phyloP scores from a whole-genome alignment of 805 yeast species.

The Metschnikowia kunwiensis region DNA sequence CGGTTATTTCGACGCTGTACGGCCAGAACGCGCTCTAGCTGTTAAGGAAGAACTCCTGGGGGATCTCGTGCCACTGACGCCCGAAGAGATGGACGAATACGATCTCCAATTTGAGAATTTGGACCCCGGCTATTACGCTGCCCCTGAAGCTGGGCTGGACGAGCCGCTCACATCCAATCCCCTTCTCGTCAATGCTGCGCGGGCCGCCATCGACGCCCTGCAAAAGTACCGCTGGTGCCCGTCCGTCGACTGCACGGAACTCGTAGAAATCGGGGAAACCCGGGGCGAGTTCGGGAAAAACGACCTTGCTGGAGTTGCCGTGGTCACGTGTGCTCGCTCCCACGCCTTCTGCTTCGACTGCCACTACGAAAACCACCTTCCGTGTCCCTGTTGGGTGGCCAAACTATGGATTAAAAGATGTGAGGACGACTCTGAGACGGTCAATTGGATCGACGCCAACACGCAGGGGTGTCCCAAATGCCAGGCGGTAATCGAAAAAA shows the following conservation, averaged over 20 bases:
- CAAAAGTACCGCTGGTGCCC: constrained; percentile 75
- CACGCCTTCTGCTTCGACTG: constrained; percentile 83
- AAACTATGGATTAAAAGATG: constrained; percentile 75
- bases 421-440: constrained; percentile 82
- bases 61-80: no score
- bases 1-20: neutral
- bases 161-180: constrained; percentile 13
- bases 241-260: constrained; percentile 67
- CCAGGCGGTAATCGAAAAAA: constrained; percentile 74
- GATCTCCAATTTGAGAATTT: constrained; percentile 10
- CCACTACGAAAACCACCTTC: constrained; percentile 71
- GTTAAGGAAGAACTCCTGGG: no score
- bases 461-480: constrained; percentile 89
- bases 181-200: constrained; percentile 15
- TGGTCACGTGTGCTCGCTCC: constrained; percentile 61
- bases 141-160: neutral
- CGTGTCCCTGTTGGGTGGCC: constrained; percentile 74
- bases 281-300: neutral
- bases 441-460: constrained; percentile 80
- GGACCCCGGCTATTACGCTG: neutral
- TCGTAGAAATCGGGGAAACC: constrained; percentile 40
- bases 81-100: constrained; percentile 9
- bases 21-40: no score
- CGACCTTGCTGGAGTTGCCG: constrained; percentile 45
- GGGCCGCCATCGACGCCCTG: constrained; percentile 11